phyloP scores from a whole-genome alignment of 331 rosid species.

The Dryas integrifolia region DNA sequence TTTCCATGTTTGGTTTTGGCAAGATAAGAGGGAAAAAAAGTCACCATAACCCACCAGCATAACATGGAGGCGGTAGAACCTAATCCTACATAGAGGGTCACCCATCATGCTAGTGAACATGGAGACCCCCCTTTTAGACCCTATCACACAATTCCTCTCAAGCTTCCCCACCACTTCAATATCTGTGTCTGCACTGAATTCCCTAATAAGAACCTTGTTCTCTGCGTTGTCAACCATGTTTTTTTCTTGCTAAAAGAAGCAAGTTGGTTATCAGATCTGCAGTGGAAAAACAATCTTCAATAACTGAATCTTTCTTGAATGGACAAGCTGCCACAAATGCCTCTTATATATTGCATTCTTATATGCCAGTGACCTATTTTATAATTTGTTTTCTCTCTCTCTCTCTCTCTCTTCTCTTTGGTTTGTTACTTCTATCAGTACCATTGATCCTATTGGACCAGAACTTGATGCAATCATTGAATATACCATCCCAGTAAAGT shows the following conservation, averaged over 20 bases:
- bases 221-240: conserved; percentile 48
- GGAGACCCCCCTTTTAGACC: conserved; percentile 63
- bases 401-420: background rate
- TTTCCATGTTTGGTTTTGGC: conserved; percentile 25
- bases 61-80: conserved; percentile 66
- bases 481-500: background rate
- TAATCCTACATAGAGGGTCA: conserved; percentile 76
- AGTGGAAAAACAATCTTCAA: conserved; percentile 23
- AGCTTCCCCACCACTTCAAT: conserved; percentile 70
- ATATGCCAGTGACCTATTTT: conserved; percentile 15
- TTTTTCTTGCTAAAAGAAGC: conserved; percentile 34
- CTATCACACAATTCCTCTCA: conserved; percentile 72
- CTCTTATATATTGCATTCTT: conserved; percentile 22
- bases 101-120: conserved; percentile 56
- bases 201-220: conserved; percentile 54
- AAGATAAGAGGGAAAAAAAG: conserved; percentile 17
- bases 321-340: conserved; percentile 27
- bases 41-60: conserved; percentile 54
- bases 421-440: conserved; percentile 14
- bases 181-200: conserved; percentile 63
- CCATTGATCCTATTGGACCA: conserved; percentile 8
- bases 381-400: background rate
- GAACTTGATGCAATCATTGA: conserved; percentile 31
- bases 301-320: conserved; percentile 18
- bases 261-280: conserved; percentile 24